Evolutionary conservation across 352 stramenopile genomes (phyloP), one percentile per base, ranked within the genome.

Genomic region (Pythium phragmiticola): DNA sequence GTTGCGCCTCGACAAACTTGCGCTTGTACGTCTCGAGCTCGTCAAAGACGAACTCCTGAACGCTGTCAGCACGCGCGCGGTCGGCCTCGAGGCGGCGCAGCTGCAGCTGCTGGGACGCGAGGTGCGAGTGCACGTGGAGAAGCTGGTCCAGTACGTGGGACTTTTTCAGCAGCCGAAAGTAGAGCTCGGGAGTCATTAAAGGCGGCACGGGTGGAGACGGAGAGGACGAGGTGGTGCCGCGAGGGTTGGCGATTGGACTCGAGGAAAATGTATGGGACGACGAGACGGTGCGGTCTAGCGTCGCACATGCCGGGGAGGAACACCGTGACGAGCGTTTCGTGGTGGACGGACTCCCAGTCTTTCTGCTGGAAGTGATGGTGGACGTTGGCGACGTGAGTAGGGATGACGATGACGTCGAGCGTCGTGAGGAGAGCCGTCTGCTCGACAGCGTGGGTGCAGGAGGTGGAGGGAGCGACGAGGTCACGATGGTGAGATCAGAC

Each of bases 161-260:
- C 45, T 88, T 90, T 56, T 88, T 90, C 9, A 90, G 72, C 11
- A 90, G 65, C 2, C 81, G 76, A 33, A 88, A 88, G 66, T 90
- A 90, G 34, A 73, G 74, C 42, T 83, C 78, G n/a, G 70, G 59
- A 36, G 49, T 79, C 67, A 88, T 88, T 19, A 49, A 46, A 41
- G 51, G 43, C 16, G 56, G 63, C 50, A 47, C 61, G 4, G 37
- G 55, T 23, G 34, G 58, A 19, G 28, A 13, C 7, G 56, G 16
- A 17, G 46, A 33, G 8, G 47, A 33, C 28, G 33, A 39, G 3
- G 14, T n/a, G 17, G 9, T 30, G 19, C 45, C 45, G 28, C 19
- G 45, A 50, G 45, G 45, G 28, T 4, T 30, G 45, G n/a, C 8
- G 19, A 8, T 13, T 12, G 2, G 45, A 50, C 45, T 49, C 21